These are phyloP conservation scores for Wickerhamiella shivajii DNA, from an alignment of 805 yeast genomes.

Conservation along the genomic window DNA sequence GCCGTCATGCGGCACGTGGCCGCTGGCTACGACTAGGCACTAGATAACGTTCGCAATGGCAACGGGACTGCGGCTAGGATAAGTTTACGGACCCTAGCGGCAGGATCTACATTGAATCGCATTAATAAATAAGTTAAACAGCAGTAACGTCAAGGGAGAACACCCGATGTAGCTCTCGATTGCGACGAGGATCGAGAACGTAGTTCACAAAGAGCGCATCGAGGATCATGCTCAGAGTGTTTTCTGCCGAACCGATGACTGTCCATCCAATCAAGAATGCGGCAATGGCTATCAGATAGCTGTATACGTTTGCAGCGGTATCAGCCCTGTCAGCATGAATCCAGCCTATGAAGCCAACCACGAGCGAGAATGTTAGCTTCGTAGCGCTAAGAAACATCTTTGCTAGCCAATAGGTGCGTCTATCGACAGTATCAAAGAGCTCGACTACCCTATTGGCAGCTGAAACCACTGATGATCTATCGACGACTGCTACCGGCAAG, in stretches of 20 bases:
- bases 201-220: conserved; percentile 26
- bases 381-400: conserved; percentile 27
- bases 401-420: conserved; percentile 26
- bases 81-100: too few species aligned
- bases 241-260: conserved; percentile 30
- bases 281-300: conserved; percentile 28
- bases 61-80: too few species aligned
- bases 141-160: too few species aligned
- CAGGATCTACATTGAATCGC: too few species aligned
- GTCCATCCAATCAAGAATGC: conserved; percentile 30
- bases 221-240: conserved; percentile 26
- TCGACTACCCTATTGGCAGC: conserved; percentile 23
- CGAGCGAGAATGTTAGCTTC: conserved; percentile 25
- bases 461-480: conserved; percentile 22
- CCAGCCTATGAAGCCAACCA: conserved; percentile 29
- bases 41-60: too few species aligned
- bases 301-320: conserved; percentile 26
- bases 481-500: conserved; percentile 25
- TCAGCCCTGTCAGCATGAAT: conserved; percentile 25
- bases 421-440: conserved; percentile 14
- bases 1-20: too few species aligned
- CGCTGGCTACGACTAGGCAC: too few species aligned
- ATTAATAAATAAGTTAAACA: too few species aligned
- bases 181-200: conserved; percentile 24
- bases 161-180: too few species aligned